Conservation (phyloP, 805 yeast genomes). For the Cyberlindnera bimundalis region DNA sequence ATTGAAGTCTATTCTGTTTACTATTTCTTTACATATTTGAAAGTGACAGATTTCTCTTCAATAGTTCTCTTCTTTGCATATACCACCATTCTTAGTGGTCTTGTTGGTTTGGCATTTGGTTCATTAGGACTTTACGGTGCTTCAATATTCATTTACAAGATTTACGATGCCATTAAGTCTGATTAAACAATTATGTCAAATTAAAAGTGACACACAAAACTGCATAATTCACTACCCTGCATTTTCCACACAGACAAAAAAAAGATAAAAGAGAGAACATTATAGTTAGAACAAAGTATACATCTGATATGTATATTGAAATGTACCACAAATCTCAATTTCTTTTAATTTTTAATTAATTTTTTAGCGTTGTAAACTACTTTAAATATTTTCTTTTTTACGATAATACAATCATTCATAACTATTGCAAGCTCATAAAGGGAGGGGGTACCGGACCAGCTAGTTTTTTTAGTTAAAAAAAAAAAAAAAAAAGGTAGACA, state of each 20-base stretch:
- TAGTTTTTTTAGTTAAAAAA: neutral
- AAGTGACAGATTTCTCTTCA: constrained; percentile 65
- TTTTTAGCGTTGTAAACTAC: too few species aligned
- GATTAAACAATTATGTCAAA: too few species aligned
- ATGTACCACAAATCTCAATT: too few species aligned
- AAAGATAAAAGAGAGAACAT: too few species aligned
- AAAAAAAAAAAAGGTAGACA: too few species aligned
- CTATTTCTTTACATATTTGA: constrained; percentile 55
- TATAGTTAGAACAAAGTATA: too few species aligned
- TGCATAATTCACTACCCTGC: too few species aligned
- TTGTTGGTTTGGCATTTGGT: constrained; percentile 71
- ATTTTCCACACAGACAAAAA: too few species aligned
- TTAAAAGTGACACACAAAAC: too few species aligned
- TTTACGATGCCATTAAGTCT: constrained; percentile 55
- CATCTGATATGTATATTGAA: too few species aligned
- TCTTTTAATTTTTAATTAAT: too few species aligned
- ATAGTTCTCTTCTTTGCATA: constrained; percentile 67
- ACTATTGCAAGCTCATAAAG: constrained; percentile 12
- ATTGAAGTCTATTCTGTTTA: constrained; percentile 64
- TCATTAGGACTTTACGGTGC: constrained; percentile 70
- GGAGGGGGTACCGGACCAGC: constrained; percentile 3
- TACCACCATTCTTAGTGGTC: constrained; percentile 57
- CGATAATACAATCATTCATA: constrained; percentile 6
- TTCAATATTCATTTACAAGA: constrained; percentile 57
- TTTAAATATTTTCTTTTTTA: neutral